phyloP scores from a whole-genome alignment of 805 yeast species.

The Clavispora santaluciae region DNA sequence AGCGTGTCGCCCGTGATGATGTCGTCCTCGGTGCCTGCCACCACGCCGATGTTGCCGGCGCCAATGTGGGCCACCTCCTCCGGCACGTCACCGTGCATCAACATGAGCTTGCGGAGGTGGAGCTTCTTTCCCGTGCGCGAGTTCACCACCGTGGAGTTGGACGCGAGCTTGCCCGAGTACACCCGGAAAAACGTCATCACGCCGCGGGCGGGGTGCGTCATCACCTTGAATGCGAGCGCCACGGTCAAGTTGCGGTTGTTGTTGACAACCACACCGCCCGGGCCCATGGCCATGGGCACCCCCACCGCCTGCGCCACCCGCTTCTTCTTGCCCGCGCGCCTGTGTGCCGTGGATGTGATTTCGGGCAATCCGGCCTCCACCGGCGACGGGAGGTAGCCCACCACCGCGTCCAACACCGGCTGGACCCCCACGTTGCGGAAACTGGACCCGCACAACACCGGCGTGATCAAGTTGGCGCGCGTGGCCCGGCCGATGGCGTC shows the following conservation, averaged over 20 bases:
- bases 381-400: constrained; percentile 79
- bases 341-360: constrained; percentile 26
- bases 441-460: constrained; percentile 90
- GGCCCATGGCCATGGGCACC: constrained; percentile 30
- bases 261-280: constrained; percentile 48
- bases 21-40: constrained; percentile 63
- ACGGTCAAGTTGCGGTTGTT: constrained; percentile 58
- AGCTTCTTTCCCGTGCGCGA: constrained; percentile 66
- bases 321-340: constrained; percentile 14
- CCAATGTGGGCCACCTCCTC: constrained; percentile 59
- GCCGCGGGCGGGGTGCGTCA: constrained; percentile 80
- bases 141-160: constrained; percentile 60
- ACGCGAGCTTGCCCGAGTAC: constrained; percentile 70
- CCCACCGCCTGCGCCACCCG: constrained; percentile 11
- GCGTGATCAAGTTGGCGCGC: constrained; percentile 52
- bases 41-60: constrained; percentile 88
- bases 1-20: constrained; percentile 90
- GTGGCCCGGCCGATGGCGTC: constrained; percentile 64
- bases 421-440: constrained; percentile 93
- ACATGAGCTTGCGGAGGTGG: constrained; percentile 60
- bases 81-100: constrained; percentile 87
- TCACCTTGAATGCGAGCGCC: constrained; percentile 88
- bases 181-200: constrained; percentile 82
- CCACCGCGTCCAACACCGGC: constrained; percentile 70
- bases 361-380: constrained; percentile 57